Conservation (phyloP, 164 flowering plant genomes). For the Pachysandra terminalis region DNA sequence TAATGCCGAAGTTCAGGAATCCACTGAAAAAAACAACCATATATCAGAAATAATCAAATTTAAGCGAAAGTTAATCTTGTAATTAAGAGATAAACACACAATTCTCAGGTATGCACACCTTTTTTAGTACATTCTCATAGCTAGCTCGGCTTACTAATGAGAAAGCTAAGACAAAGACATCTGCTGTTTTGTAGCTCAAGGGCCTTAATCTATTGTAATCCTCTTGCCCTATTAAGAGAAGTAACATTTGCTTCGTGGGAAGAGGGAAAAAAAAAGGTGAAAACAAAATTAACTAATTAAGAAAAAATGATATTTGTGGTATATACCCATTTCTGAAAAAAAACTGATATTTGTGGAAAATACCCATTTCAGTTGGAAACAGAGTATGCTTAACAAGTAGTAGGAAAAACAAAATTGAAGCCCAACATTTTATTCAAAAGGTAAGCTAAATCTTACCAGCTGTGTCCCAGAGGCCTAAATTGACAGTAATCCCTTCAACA, state of each 20-base stretch:
- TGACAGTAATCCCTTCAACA: conserved; percentile 46
- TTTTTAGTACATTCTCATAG: conserved; percentile 87
- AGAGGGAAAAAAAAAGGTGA: not conserved
- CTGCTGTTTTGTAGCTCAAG: conserved; percentile 94
- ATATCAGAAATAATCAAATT: conserved; percentile 13
- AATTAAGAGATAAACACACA: conserved; percentile 2
- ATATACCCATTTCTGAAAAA: conserved; percentile 5
- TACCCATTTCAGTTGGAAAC: not conserved
- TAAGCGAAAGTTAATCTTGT: conserved; percentile 1
- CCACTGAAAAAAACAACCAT: conserved; percentile 60
- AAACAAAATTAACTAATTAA: no score
- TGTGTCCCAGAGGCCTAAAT: conserved; percentile 56
- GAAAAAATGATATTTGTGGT: conserved; percentile 3
- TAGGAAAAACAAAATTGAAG: not conserved
- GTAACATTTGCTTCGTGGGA: conserved; percentile 6
- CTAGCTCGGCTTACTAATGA: conserved; percentile 93
- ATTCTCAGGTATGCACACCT: conserved; percentile 42
- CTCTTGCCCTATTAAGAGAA: conserved; percentile 69
- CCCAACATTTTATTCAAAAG: not conserved
- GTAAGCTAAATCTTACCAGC: conserved; percentile 27
- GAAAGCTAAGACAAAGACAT: conserved; percentile 90
- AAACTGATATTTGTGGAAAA: no score
- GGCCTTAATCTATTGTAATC: conserved; percentile 97
- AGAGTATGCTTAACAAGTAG: no score
- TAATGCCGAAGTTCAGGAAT: conserved; percentile 93